Conservation (phyloP, 106 monocot genomes). For the Acorus gramineus region DNA sequence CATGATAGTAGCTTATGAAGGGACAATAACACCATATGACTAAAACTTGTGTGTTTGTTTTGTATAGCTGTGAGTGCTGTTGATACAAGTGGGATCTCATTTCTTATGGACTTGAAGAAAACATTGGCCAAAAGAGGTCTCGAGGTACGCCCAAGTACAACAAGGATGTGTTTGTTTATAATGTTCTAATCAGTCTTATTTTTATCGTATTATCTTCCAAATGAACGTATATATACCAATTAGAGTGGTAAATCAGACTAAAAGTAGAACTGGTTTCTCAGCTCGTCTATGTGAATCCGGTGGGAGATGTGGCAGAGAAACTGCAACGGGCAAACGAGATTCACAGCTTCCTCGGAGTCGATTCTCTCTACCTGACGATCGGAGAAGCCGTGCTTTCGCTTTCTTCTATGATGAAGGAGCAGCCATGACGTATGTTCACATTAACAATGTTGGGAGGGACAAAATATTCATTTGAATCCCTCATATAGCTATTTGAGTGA, state of each 20-base stretch:
- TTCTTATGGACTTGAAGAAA: conserved; percentile 60
- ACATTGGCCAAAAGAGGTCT: conserved; percentile 39
- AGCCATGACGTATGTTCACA: too few species aligned
- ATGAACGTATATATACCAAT: too few species aligned
- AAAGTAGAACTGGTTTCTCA: conserved; percentile 1
- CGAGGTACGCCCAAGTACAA: conserved; percentile 20
- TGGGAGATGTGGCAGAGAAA: conserved; percentile 69
- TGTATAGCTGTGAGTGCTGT: conserved; percentile 48
- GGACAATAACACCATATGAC: neutral
- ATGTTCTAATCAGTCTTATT: too few species aligned
- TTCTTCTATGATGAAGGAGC: conserved; percentile 23
- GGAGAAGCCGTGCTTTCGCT: conserved; percentile 39
- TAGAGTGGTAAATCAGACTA: too few species aligned
- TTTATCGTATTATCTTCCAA: too few species aligned
- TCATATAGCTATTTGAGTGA: too few species aligned
- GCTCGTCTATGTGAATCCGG: conserved; percentile 50
- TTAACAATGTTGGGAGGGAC: too few species aligned
- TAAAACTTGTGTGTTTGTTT: neutral
- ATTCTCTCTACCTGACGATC: conserved; percentile 49
- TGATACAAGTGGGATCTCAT: conserved; percentile 68
- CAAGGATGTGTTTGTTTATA: too few species aligned
- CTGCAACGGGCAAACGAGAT: conserved; percentile 46
- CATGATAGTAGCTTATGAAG: too few species aligned
- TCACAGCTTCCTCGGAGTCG: conserved; percentile 23
- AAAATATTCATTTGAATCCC: too few species aligned